These are phyloP conservation scores for Blastobotrys elegans DNA, from an alignment of 1,139 yeast species.

Conservation along the genomic window DNA sequence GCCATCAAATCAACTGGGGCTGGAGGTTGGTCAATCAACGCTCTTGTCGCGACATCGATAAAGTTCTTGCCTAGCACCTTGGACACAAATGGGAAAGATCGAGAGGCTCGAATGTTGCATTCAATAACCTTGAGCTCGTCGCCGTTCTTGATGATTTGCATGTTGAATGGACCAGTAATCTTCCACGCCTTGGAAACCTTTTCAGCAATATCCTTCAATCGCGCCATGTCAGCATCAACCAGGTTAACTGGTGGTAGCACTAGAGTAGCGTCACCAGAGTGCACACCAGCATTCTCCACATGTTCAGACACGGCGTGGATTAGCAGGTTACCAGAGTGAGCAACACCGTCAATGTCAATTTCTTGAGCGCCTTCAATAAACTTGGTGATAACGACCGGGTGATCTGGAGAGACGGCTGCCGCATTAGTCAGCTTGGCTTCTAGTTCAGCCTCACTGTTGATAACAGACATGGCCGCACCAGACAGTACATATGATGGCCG, in stretches of 20 bases:
- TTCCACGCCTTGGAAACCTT: constrained; percentile 94
- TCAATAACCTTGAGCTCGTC: constrained; percentile 88
- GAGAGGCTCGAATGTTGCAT: constrained; percentile 96
- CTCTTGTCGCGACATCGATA: constrained; percentile 89
- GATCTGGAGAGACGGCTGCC: constrained; percentile 87
- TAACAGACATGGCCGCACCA: constrained; percentile 98
- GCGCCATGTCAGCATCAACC: constrained; percentile 77
- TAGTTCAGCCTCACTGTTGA: constrained; percentile 70
- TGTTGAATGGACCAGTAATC: constrained; percentile 96
- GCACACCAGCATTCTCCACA: constrained; percentile 98
- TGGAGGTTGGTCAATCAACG: constrained; percentile 69
- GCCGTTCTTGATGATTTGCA: constrained; percentile 93
- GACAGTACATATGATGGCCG: constrained; percentile 97
- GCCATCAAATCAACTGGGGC: constrained; percentile 89
- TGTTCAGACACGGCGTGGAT: constrained; percentile 98
- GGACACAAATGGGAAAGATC: constrained; percentile 98
- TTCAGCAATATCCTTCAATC: constrained; percentile 91
- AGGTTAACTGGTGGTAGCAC: constrained; percentile 87
- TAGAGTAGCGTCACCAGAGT: constrained; percentile 97
- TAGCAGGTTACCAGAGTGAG: constrained; percentile 76
- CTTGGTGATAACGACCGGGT: constrained; percentile 96
- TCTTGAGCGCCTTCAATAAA: constrained; percentile 94
- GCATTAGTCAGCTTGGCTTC: constrained; percentile 80
- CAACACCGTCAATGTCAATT: constrained; percentile 96
- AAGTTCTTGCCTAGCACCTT: constrained; percentile 92